Percentiles rank a stretch among this genome's conserved stretches.
Conservation (phyloP, 306 rosid genomes). For the Pterocarpus macrocarpus region DNA sequence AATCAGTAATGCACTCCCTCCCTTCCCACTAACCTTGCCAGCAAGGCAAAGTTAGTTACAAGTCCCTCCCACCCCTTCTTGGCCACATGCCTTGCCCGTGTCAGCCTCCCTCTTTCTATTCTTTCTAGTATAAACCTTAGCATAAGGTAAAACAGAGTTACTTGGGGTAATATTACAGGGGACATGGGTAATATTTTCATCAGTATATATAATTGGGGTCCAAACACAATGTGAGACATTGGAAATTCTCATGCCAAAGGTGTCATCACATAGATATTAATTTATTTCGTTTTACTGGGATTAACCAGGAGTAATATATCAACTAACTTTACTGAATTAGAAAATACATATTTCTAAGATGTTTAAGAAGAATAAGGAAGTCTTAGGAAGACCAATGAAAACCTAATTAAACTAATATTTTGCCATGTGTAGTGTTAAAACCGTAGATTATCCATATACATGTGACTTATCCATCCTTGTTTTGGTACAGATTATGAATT, state of each 20-base stretch:
- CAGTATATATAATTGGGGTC: too few species aligned
- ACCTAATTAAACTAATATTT: constrained; percentile 14
- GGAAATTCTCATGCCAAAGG: constrained; percentile 18
- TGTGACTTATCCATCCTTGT: constrained; percentile 14
- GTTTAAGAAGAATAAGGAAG: constrained; percentile 3
- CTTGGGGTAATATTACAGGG: too few species aligned
- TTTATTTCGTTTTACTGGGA: background rate
- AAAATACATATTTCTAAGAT: background rate
- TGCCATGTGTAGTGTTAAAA: background rate
- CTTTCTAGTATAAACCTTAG: too few species aligned
- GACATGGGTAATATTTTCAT: too few species aligned
- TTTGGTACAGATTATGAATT: constrained; percentile 3
- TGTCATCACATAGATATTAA: constrained; percentile 1
- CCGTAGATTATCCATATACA: background rate
- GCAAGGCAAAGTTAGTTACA: too few species aligned
- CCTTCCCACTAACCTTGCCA: too few species aligned
- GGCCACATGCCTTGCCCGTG: too few species aligned
- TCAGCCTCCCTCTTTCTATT: too few species aligned
- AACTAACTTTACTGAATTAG: background rate
- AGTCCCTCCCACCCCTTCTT: too few species aligned
- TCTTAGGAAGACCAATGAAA: constrained; percentile 1
- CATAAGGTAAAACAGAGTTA: too few species aligned
- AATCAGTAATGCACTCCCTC: too few species aligned
- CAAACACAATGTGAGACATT: background rate
- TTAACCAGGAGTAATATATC: background rate